Percentiles rank a stretch among this genome's conserved stretches.
Evolutionary conservation across 2,329 filamentous ascomycete genomes (phyloP).

Genomic region (Byssochlamys sp.): DNA sequence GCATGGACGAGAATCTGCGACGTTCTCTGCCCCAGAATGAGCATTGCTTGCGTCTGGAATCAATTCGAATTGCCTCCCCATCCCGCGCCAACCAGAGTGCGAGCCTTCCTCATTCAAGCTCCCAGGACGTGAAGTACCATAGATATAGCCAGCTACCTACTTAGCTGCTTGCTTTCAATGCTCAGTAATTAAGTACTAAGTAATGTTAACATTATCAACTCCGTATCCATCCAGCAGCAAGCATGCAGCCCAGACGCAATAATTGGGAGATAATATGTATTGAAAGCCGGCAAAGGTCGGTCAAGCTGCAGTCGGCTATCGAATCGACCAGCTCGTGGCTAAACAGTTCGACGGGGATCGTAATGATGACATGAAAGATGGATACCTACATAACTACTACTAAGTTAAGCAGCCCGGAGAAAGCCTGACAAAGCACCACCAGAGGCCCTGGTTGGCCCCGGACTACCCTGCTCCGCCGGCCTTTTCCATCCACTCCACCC

Average conservation of each 20-base stretch:
- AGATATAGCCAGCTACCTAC: too few relatives aligned
- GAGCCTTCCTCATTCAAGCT: background rate
- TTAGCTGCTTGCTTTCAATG: too few relatives aligned
- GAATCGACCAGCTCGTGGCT: background rate
- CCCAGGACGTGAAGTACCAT: background rate
- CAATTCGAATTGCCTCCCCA: background rate
- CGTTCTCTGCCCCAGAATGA: background rate
- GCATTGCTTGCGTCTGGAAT: background rate
- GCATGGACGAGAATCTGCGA: background rate
- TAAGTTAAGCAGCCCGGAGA: background rate
- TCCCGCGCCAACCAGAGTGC: background rate
- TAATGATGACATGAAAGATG: background rate
- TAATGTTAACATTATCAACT: background rate
- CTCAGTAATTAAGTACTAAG: background rate
- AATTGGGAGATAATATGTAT: too few relatives aligned
- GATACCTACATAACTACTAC: background rate
- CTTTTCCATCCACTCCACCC: background rate
- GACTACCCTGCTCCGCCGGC: background rate
- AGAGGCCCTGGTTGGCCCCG: background rate
- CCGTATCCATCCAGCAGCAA: background rate
- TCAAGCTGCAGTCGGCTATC: background rate
- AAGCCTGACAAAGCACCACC: background rate
- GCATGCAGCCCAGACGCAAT: too few relatives aligned
- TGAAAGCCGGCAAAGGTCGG: background rate
- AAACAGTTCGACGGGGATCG: background rate